Conservation (phyloP, 2,329 filamentous ascomycete species). For the Talaromyces albobiverticillius region DNA sequence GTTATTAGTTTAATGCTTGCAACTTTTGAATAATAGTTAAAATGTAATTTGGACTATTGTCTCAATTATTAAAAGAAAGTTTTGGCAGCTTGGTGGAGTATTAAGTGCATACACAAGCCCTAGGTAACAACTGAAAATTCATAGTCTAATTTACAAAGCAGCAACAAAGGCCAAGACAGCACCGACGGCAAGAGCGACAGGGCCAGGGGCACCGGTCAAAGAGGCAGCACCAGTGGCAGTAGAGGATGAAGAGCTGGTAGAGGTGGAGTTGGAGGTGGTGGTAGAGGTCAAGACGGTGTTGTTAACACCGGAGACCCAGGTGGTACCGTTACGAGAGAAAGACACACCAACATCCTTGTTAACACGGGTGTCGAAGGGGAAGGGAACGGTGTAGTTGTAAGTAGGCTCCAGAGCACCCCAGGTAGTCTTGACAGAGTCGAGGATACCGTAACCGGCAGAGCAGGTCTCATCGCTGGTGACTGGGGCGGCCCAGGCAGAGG, state of each 20-base stretch:
- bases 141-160: slow-evolving; percentile 6
- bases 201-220: slow-evolving; percentile 5
- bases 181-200: slow-evolving; percentile 5
- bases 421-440: slow-evolving; percentile 32
- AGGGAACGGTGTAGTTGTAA: slow-evolving; percentile 35
- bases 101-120: neutral
- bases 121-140: neutral
- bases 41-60: neutral
- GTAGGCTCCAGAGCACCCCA: slow-evolving; percentile 27
- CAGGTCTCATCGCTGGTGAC: slow-evolving; percentile 25
- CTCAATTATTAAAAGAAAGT: neutral
- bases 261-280: slow-evolving; percentile 16
- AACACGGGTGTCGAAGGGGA: slow-evolving; percentile 27
- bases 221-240: slow-evolving; percentile 16
- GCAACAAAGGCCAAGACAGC: slow-evolving; percentile 4
- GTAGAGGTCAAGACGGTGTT: slow-evolving; percentile 15
- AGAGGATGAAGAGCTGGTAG: slow-evolving; percentile 16
- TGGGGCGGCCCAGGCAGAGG: slow-evolving; percentile 29
- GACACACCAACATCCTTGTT: slow-evolving; percentile 27
- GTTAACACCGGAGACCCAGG: slow-evolving; percentile 16
- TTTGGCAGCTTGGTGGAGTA: neutral
- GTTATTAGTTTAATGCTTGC: too few relatives aligned
- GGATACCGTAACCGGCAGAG: slow-evolving; percentile 34
- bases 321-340: slow-evolving; percentile 15
- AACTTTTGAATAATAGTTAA: too few relatives aligned